Evolutionary conservation across 495 filamentous ascomycete species (phyloP), one percentile per base, ranked within the genome.

Genomic region (Hypoxylon perforatum): DNA sequence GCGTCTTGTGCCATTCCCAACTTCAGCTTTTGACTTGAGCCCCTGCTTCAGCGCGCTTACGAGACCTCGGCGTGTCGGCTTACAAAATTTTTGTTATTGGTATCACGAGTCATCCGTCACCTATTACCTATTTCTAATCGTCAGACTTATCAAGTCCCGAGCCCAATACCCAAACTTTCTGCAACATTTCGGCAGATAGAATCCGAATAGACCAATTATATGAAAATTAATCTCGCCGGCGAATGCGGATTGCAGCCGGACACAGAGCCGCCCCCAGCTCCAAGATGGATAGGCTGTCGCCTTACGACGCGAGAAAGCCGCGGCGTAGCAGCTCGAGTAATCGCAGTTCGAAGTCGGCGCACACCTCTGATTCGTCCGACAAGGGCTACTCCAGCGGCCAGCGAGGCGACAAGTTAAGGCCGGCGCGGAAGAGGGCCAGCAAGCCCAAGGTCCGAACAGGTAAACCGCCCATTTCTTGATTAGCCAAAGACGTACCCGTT

Each of bases 361-460:
- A 41, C 3, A 61, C 46, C 22, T 57, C 57, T 30, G 67, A 70
- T 70, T 66, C 62, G 47, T 62, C 62, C 18, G 62, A 66, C 19
- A 70, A 36, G 30, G 49, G 61, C 38, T 25, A 36, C 49, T 12
- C 23, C n/a, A 65, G 47, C 48, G 61, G 36, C 21, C 61, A 41
- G 46, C 51, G 33, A 23, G 39, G 47, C 25, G 47, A 44, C 61
- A 57, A 55, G 23, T 58, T 30, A 41, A 58, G 52, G 14, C 67
- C 57, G 28, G 49, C 67, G 15, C 57, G 65, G 33, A 73, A 70
- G 56, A 69, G 70, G 35, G 67, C 67, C 9, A 70, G 70, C 63
- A 73, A 67, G 48, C 63, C 70, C 50, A 73, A 73, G 44, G 70
- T 73, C 49, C 58, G 70, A 35, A 73, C 70, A 59, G 70, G 70